phyloP scores from a whole-genome alignment of 306 rosid genomes.

The Ceratonia siliqua region DNA sequence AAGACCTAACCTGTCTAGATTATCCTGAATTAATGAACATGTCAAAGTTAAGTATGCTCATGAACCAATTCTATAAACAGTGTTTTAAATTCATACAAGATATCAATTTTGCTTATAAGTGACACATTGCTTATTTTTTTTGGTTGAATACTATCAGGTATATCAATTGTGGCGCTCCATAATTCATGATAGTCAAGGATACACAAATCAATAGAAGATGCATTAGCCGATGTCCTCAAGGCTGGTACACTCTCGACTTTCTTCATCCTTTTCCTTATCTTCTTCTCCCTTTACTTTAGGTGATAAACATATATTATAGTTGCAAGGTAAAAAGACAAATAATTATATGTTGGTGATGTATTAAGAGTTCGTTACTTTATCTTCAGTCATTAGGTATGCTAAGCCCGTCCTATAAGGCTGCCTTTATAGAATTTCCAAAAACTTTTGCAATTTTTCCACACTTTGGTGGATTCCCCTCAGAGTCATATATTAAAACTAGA shows the following conservation, averaged over 20 bases:
- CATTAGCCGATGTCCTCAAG: constrained; percentile 69
- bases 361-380: neutral
- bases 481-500: neutral
- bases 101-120: too few species aligned
- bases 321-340: neutral
- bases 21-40: too few species aligned
- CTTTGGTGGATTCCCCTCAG: neutral
- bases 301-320: neutral
- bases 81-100: too few species aligned
- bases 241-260: constrained; percentile 56
- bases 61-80: too few species aligned
- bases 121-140: neutral
- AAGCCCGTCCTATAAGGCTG: neutral
- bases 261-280: neutral
- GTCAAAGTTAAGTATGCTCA: too few species aligned
- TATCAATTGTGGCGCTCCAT: constrained; percentile 79
- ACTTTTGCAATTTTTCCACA: neutral
- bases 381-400: constrained; percentile 1
- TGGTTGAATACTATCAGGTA: constrained; percentile 49
- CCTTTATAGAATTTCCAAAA: neutral
- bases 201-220: constrained; percentile 72
- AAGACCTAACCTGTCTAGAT: too few species aligned
- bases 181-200: constrained; percentile 54
- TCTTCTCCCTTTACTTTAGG: neutral
- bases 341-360: neutral